phyloP scores from a whole-genome alignment of 2,329 filamentous ascomycete genomes.

The Pestalotiopsis sp. region DNA sequence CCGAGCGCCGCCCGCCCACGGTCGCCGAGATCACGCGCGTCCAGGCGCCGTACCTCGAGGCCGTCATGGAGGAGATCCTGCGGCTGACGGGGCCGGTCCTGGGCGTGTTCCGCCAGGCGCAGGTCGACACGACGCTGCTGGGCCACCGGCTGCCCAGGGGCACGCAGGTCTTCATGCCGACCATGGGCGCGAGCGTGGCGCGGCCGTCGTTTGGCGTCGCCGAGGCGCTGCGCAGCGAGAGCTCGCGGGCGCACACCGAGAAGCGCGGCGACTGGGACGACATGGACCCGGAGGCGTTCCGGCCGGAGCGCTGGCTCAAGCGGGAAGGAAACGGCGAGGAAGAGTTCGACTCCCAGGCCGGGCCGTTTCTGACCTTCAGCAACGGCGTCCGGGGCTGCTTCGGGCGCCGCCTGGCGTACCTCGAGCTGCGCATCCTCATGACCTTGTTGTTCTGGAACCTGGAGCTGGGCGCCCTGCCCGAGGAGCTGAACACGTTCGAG shows the following conservation, averaged over 20 bases:
- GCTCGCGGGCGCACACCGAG: constrained; percentile 9
- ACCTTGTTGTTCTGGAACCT: constrained; percentile 30
- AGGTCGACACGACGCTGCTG: constrained; percentile 10
- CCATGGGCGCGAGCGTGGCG: constrained; percentile 6
- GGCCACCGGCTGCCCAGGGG: constrained; percentile 12
- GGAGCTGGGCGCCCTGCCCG: constrained; percentile 19
- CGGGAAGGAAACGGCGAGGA: neutral
- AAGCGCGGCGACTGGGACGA: constrained; percentile 13
- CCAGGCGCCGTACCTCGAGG: constrained; percentile 15
- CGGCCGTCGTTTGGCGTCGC: constrained; percentile 10
- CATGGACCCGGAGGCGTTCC: constrained; percentile 4
- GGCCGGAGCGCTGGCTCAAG: constrained; percentile 16
- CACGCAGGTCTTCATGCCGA: constrained; percentile 9
- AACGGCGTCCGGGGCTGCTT: constrained; percentile 16
- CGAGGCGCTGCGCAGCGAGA: constrained; percentile 14
- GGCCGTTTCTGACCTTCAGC: constrained; percentile 15
- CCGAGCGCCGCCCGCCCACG: constrained; percentile 11
- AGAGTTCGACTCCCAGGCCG: constrained; percentile 14
- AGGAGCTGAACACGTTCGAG: constrained; percentile 20
- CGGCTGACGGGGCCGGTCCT: constrained; percentile 10
- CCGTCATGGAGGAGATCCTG: constrained; percentile 14
- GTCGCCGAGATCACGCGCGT: constrained; percentile 12
- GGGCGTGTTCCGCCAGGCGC: constrained; percentile 7
- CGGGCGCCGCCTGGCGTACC: constrained; percentile 23
- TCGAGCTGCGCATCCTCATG: constrained; percentile 28